Evolutionary conservation across 495 filamentous ascomycete genomes (phyloP).

Genomic region (Aspergillus saccharolyticus): DNA sequence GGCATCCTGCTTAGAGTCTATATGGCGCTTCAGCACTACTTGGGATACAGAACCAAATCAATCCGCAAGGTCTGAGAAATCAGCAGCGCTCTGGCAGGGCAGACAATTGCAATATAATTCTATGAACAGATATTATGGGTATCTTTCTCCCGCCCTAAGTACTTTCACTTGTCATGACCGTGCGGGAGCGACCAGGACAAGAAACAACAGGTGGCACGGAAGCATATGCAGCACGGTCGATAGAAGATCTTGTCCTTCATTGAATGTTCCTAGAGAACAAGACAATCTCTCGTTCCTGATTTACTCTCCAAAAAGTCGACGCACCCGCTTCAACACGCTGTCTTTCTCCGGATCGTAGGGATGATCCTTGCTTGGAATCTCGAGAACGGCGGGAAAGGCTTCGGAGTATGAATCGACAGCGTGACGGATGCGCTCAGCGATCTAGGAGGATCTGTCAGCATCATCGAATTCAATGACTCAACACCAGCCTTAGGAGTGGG

Average conservation of each 20-base stretch:
- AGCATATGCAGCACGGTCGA: not conserved
- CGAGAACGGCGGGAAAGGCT: constrained; percentile 61
- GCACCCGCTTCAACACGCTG: constrained; percentile 87
- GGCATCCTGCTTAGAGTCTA: not conserved
- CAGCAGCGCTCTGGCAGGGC: not conserved
- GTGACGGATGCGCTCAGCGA: constrained; percentile 89
- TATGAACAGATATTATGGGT: not conserved
- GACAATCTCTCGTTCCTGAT: not conserved
- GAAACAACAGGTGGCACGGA: not conserved
- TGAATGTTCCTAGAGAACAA: constrained; percentile 6
- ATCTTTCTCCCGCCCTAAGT: not conserved
- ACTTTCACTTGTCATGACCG: not conserved
- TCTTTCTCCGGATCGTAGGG: constrained; percentile 99
- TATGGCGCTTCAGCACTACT: not conserved
- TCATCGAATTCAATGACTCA: not conserved
- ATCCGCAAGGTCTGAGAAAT: not conserved
- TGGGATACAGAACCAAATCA: not conserved
- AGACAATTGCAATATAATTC: not conserved
- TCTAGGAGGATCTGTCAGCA: constrained; percentile 42
- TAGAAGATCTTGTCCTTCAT: not conserved
- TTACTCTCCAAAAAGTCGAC: constrained; percentile 88
- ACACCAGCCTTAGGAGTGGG: not conserved
- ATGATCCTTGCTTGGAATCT: constrained; percentile 98
- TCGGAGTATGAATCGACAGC: constrained; percentile 52
- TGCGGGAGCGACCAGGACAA: not conserved